Evolutionary conservation across 257 asterid species (phyloP).

Genomic region (Jaltomata sinuosa): DNA sequence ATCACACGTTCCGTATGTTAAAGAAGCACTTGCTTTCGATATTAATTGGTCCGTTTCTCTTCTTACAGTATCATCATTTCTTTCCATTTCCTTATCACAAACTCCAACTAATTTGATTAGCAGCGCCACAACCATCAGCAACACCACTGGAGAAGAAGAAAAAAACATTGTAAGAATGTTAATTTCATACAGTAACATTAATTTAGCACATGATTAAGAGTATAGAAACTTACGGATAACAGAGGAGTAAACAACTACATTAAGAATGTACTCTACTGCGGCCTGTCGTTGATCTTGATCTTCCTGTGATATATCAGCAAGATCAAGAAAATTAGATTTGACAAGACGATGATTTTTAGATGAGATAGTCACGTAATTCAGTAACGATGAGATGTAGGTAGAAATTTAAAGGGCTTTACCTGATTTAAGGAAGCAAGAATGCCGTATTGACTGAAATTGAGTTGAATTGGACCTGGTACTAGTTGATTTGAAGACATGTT

Average conservation of each 20-base stretch:
- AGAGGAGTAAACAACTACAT: conserved; percentile 4
- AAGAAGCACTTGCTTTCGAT: conserved; percentile 20
- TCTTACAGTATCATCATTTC: neutral
- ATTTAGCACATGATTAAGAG: neutral
- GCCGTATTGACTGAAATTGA: neutral
- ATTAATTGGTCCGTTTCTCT: conserved; percentile 27
- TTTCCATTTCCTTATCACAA: neutral
- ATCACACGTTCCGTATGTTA: conserved; percentile 31
- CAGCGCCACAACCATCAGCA: conserved; percentile 30
- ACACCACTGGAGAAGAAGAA: conserved; percentile 16
- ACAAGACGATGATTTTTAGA: neutral
- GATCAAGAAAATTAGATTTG: too few species aligned
- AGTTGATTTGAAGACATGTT: neutral
- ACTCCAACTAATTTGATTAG: conserved; percentile 30
- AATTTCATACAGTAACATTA: neutral
- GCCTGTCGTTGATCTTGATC: neutral
- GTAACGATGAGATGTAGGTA: neutral
- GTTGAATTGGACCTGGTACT: neutral
- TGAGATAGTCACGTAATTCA: neutral
- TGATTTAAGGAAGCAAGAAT: neutral
- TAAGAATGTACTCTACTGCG: conserved; percentile 3
- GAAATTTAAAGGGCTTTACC: neutral
- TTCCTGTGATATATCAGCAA: conserved; percentile 3
- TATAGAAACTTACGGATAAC: conserved; percentile 17
- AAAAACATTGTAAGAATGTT: neutral